Conservation (phyloP, 192 early-diverging fungal species). For the Coemansia sp. region DNA sequence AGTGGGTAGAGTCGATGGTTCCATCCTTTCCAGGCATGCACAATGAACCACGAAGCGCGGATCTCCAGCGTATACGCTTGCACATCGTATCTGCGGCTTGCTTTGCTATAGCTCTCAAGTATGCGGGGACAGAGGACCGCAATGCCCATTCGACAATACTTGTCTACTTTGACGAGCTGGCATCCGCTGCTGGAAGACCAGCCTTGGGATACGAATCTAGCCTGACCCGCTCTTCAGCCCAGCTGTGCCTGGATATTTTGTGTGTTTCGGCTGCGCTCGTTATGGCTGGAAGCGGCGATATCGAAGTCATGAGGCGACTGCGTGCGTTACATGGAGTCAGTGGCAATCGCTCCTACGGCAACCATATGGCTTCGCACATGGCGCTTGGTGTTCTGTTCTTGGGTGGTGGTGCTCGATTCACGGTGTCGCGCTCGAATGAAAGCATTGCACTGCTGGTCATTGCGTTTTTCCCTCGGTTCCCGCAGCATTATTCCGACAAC, state of each 20-base stretch:
- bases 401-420: conserved; percentile 48
- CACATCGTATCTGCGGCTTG: conserved; percentile 33
- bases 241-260: conserved; percentile 69
- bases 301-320: conserved; percentile 61
- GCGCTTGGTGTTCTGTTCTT: conserved; percentile 46
- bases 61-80: conserved; percentile 32
- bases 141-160: conserved; percentile 22
- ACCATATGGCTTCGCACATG: conserved; percentile 51
- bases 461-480: conserved; percentile 46
- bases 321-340: conserved; percentile 54
- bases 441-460: conserved; percentile 41
- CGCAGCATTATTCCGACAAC: conserved; percentile 38
- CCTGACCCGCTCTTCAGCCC: conserved; percentile 62
- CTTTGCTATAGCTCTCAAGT: conserved; percentile 41
- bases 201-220: conserved; percentile 38
- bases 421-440: conserved; percentile 24
- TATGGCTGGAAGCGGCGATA: conserved; percentile 78
- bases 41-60: background rate
- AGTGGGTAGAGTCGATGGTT: conserved; percentile 62
- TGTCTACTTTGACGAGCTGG: conserved; percentile 34
- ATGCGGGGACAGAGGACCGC: conserved; percentile 38
- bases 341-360: conserved; percentile 33
- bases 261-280: conserved; percentile 65
- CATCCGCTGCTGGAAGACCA: conserved; percentile 11
- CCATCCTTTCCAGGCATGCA: conserved; percentile 1